phyloP scores from a whole-genome alignment of 176 grass and related monocot species.

The Coix lacrymajobi region DNA sequence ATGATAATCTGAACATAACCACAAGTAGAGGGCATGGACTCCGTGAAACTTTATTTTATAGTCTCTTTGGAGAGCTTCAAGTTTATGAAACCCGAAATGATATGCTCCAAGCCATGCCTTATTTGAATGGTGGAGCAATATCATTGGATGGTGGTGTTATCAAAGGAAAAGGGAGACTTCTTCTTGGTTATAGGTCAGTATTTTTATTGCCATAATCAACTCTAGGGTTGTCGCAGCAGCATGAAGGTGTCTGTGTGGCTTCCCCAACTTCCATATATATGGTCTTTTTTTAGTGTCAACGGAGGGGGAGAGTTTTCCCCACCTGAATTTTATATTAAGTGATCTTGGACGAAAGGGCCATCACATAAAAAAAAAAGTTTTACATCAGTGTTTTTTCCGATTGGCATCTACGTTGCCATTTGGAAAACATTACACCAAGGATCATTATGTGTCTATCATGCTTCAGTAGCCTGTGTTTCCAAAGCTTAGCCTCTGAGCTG shows the following conservation, averaged over 20 bases:
- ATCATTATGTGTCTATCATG: too few species aligned
- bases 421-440: too few species aligned
- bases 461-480: too few species aligned
- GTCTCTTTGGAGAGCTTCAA: constrained; percentile 34
- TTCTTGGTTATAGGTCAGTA: constrained; percentile 32
- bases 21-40: constrained; percentile 20
- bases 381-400: too few species aligned
- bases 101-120: constrained; percentile 16
- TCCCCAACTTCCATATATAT: neutral
- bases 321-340: too few species aligned
- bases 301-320: too few species aligned
- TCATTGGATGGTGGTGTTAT: constrained; percentile 40
- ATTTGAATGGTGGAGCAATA: constrained; percentile 26
- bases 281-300: too few species aligned
- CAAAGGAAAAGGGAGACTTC: constrained; percentile 23
- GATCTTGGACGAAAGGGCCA: too few species aligned
- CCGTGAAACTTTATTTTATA: constrained; percentile 41
- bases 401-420: too few species aligned
- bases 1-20: constrained; percentile 1
- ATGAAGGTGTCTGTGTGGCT: neutral
- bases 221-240: neutral
- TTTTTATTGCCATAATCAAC: neutral
- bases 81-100: constrained; percentile 25
- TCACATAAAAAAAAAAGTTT: too few species aligned
- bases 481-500: too few species aligned